phyloP scores from a whole-genome alignment of 371 early-diverging fungal species.

The Mortierella sp. region DNA sequence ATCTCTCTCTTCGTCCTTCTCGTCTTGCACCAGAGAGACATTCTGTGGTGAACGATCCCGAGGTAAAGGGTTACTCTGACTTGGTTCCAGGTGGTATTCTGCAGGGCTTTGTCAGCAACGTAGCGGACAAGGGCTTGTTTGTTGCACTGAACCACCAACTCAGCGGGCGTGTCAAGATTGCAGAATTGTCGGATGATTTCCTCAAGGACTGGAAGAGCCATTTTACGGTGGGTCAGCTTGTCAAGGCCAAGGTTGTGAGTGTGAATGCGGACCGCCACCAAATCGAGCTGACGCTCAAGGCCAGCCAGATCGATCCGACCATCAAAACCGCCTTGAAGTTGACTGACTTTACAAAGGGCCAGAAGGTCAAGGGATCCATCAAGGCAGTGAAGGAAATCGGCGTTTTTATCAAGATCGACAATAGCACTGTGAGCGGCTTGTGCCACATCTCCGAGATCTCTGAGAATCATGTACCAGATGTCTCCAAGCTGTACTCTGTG shows the following conservation, averaged over 20 bases:
- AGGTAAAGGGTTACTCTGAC: conserved; percentile 61
- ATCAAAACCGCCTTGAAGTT: conserved; percentile 61
- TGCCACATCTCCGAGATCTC: conserved; percentile 79
- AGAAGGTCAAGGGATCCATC: conserved; percentile 76
- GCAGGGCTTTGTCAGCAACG: conserved; percentile 78
- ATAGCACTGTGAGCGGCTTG: conserved; percentile 70
- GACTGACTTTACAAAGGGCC: conserved; percentile 66
- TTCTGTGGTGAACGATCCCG: conserved; percentile 48
- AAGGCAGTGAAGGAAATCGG: conserved; percentile 73
- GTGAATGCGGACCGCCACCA: conserved; percentile 38
- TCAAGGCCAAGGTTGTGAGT: conserved; percentile 76
- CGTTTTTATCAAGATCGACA: conserved; percentile 76
- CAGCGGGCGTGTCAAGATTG: conserved; percentile 85
- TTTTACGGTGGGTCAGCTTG: conserved; percentile 79
- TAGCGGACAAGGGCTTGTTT: conserved; percentile 81
- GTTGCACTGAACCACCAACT: conserved; percentile 72
- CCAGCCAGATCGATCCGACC: conserved; percentile 71
- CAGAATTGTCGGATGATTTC: conserved; percentile 87
- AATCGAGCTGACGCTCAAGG: conserved; percentile 62
- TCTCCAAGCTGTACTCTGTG: conserved; percentile 65
- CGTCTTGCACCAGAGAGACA: conserved; percentile 56
- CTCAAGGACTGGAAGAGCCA: conserved; percentile 83
- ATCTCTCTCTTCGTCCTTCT: conserved; percentile 73
- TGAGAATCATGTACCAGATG: conserved; percentile 58
- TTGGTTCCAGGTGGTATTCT: conserved; percentile 67